Conservation (phyloP, 371 early-diverging fungal species). For the Mucor irregularis region DNA sequence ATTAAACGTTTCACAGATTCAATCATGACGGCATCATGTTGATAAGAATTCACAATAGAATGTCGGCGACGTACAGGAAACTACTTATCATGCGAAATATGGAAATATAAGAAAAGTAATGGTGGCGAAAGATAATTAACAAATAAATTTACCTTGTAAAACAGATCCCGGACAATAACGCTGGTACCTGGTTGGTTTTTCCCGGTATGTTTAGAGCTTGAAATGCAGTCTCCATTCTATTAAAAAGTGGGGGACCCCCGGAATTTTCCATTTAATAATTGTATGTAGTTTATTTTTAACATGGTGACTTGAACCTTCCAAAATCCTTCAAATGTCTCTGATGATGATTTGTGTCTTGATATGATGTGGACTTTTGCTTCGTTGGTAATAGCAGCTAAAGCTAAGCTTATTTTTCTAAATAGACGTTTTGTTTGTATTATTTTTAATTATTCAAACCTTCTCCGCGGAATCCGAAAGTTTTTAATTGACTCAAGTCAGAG, state of each 20-base stretch:
- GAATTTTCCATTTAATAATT: not conserved
- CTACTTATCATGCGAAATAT: too few species aligned
- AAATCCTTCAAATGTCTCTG: constrained; percentile 45
- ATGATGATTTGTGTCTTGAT: constrained; percentile 38
- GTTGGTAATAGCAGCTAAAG: constrained; percentile 58
- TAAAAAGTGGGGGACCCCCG: not conserved
- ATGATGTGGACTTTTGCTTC: constrained; percentile 60
- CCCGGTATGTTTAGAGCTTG: constrained; percentile 27
- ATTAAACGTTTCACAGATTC: constrained; percentile 55
- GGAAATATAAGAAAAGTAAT: not conserved
- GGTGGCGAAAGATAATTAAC: not conserved
- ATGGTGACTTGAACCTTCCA: constrained; percentile 51
- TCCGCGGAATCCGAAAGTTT: constrained; percentile 72
- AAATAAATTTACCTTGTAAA: constrained; percentile 57
- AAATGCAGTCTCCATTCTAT: constrained; percentile 51
- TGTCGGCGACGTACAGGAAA: constrained; percentile 61
- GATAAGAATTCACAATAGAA: constrained; percentile 19
- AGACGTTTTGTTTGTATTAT: too few species aligned
- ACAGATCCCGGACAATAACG: constrained; percentile 63
- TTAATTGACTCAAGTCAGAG: constrained; percentile 39
- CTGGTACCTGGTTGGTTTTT: constrained; percentile 58
- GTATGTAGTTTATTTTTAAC: not conserved
- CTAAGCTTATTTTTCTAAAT: too few species aligned
- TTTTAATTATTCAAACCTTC: too few species aligned
- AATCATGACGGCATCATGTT: constrained; percentile 25